These are phyloP conservation scores for Tephrocybe sp. DNA, from an alignment of 768 basidiomycete species.

Conservation along the genomic window DNA sequence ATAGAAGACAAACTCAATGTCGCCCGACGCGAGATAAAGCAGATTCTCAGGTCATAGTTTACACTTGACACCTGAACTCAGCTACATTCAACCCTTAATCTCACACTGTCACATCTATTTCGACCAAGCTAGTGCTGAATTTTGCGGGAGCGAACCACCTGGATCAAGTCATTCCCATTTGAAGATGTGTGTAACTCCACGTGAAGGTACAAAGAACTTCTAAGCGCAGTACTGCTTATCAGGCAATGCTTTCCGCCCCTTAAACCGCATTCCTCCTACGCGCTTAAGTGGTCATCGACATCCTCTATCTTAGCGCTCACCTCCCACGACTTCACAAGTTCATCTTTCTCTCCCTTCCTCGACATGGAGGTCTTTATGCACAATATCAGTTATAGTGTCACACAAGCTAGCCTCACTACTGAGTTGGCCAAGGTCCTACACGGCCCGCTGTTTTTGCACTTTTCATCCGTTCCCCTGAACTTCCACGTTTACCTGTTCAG, in stretches of 20 bases:
- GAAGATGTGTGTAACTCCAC: no score
- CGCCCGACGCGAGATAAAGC: conserved; percentile 57
- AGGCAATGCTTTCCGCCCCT: no score
- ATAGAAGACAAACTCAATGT: conserved; percentile 62
- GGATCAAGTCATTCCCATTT: not conserved
- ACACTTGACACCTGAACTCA: no score
- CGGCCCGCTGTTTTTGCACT: conserved; percentile 29
- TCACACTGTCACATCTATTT: no score
- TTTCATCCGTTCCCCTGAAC: conserved; percentile 36
- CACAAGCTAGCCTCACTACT: conserved; percentile 26
- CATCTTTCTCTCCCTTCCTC: conserved; percentile 4
- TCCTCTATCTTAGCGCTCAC: not conserved
- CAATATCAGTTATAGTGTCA: conserved; percentile 29
- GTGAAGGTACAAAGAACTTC: no score
- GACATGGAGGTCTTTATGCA: conserved; percentile 42
- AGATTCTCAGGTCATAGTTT: conserved; percentile 35
- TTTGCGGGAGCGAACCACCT: not conserved
- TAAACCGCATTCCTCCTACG: no score
- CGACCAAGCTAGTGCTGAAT: no score
- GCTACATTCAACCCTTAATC: no score
- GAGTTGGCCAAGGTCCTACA: conserved; percentile 47
- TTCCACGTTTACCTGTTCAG: conserved; percentile 52
- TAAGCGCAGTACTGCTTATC: no score
- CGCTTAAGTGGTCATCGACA: not conserved
- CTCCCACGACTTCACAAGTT: not conserved